Conservation (phyloP, 1,284 basidiomycete species). For the Cutaneotrichosporon cutaneum region DNA sequence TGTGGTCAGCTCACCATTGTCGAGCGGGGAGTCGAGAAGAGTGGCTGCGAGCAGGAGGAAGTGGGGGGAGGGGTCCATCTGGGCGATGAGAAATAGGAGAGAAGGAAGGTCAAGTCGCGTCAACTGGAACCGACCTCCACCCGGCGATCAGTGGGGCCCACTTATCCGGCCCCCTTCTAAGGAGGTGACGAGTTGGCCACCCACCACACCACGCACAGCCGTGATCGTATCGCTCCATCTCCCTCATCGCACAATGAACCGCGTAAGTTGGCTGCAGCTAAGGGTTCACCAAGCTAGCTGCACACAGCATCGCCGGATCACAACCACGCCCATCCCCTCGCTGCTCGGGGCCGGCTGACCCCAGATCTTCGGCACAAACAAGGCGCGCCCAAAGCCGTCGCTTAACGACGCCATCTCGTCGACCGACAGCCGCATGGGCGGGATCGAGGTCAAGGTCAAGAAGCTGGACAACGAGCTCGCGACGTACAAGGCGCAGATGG, state of each 20-base stretch:
- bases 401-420: conserved; percentile 89
- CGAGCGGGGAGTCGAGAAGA: conserved; percentile 26
- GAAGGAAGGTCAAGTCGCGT: conserved; percentile 2
- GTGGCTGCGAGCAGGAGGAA: conserved; percentile 35
- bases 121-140: background rate
- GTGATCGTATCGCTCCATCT: background rate
- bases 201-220: background rate
- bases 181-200: conserved; percentile 5
- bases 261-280: conserved; percentile 27
- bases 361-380: conserved; percentile 73
- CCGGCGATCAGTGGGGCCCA: background rate
- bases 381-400: conserved; percentile 68
- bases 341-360: conserved; percentile 7
- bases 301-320: no score
- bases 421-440: conserved; percentile 85
- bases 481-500: conserved; percentile 95
- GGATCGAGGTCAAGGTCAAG: conserved; percentile 94
- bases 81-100: background rate
- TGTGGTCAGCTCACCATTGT: background rate
- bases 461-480: conserved; percentile 92
- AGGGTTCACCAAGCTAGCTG: no score
- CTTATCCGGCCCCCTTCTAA: conserved; percentile 6
- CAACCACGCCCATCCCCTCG: no score
- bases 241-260: conserved; percentile 33
- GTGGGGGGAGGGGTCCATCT: conserved; percentile 11